These are phyloP conservation scores for Suhomyces guaymorum DNA, from an alignment of 1,139 yeast species.

Conservation along the genomic window DNA sequence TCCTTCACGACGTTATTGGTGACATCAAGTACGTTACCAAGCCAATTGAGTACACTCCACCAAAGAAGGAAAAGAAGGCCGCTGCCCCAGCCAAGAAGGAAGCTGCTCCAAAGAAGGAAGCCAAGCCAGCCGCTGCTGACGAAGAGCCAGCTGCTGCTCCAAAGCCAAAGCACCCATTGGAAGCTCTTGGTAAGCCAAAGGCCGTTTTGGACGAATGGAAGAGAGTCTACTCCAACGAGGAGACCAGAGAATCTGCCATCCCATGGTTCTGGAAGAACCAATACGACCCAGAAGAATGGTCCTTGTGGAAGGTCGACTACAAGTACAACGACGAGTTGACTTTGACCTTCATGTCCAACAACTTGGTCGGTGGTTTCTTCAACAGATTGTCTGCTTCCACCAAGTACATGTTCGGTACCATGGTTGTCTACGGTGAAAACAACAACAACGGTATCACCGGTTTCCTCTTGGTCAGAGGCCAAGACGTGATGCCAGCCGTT, in stretches of 20 bases:
- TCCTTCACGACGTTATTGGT: slow-evolving; percentile 44
- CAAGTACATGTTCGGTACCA: slow-evolving; percentile 91
- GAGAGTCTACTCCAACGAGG: slow-evolving; percentile 96
- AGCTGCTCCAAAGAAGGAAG: slow-evolving; percentile 34
- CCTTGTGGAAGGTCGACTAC: slow-evolving; percentile 93
- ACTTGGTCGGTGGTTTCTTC: slow-evolving; percentile 98
- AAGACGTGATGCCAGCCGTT: slow-evolving; percentile 86
- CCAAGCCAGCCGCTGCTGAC: slow-evolving; percentile 41
- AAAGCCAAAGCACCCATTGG: slow-evolving; percentile 93
- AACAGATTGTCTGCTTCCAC: slow-evolving; percentile 89
- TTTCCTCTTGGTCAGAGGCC: slow-evolving; percentile 94
- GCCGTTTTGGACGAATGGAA: slow-evolving; percentile 91
- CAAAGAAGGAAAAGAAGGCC: slow-evolving; percentile 74
- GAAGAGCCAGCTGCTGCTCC: slow-evolving; percentile 43
- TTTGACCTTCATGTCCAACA: slow-evolving; percentile 96
- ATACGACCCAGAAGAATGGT: slow-evolving; percentile 91
- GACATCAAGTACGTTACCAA: slow-evolving; percentile 62
- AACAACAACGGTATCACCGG: slow-evolving; percentile 97
- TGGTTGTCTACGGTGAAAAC: slow-evolving; percentile 97
- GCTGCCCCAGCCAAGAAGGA: slow-evolving; percentile 76
- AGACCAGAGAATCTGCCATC: slow-evolving; percentile 89
- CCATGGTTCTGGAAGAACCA: slow-evolving; percentile 97
- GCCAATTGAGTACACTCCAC: slow-evolving; percentile 69
- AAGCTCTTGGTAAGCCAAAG: slow-evolving; percentile 71
- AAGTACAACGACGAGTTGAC: slow-evolving; percentile 98